These are phyloP conservation scores for Paraconiothyrium brasiliense DNA, from an alignment of 2,329 filamentous ascomycete genomes.

Conservation along the genomic window DNA sequence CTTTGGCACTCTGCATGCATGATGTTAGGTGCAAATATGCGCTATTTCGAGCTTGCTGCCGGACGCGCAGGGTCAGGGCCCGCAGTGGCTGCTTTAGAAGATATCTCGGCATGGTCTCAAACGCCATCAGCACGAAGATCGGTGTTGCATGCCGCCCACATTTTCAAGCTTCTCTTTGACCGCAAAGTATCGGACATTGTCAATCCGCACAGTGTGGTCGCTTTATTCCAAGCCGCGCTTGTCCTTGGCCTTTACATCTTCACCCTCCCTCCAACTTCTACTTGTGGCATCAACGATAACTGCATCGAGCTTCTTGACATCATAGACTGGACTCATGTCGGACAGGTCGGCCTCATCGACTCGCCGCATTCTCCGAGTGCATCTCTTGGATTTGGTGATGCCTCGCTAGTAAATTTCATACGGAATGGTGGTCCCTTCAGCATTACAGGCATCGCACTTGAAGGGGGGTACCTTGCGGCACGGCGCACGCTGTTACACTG, in stretches of 20 bases:
- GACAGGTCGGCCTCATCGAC: conserved; percentile 57
- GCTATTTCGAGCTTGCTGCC: conserved; percentile 63
- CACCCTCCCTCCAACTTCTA: conserved; percentile 52
- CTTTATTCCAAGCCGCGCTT: conserved; percentile 62
- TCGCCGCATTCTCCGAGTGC: conserved; percentile 27
- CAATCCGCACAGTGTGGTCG: conserved; percentile 60
- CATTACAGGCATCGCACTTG: conserved; percentile 58
- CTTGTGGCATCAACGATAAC: conserved; percentile 36
- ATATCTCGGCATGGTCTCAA: conserved; percentile 61
- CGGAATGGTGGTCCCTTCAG: conserved; percentile 59
- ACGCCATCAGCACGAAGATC: conserved; percentile 61
- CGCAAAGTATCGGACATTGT: conserved; percentile 63
- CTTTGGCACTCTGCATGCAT: conserved; percentile 65
- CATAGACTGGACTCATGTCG: conserved; percentile 60
- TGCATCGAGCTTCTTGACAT: conserved; percentile 60
- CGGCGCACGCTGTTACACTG: conserved; percentile 62
- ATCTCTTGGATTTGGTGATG: conserved; percentile 35
- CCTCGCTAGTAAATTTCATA: conserved; percentile 56
- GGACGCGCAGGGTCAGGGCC: conserved; percentile 59
- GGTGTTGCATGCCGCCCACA: conserved; percentile 63
- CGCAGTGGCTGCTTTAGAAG: conserved; percentile 59
- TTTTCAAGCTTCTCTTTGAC: conserved; percentile 61
- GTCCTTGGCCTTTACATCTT: conserved; percentile 63
- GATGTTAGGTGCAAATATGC: conserved; percentile 61
- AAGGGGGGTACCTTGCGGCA: conserved; percentile 62